Conservation (phyloP, 192 early-diverging fungal genomes). For the Entomortierella lignicola region DNA sequence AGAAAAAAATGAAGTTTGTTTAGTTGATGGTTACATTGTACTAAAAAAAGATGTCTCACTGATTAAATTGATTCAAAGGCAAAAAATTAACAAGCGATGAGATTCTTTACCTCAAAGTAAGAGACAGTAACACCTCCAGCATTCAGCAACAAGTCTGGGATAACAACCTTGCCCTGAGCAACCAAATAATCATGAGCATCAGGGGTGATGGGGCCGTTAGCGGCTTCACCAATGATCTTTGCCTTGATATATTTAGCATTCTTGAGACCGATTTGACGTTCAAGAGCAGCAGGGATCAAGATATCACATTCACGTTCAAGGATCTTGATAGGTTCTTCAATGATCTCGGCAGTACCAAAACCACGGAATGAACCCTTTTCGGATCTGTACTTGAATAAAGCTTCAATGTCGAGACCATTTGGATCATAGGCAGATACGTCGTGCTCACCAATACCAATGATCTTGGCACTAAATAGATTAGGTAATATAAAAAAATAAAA, state of each 20-base stretch:
- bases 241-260: slow-evolving; percentile 81
- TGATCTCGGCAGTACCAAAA: slow-evolving; percentile 68
- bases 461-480: too few relatives aligned
- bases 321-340: slow-evolving; percentile 65
- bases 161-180: slow-evolving; percentile 67
- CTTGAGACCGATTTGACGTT: slow-evolving; percentile 80
- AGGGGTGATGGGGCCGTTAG: slow-evolving; percentile 85
- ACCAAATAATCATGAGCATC: slow-evolving; percentile 76
- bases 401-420: slow-evolving; percentile 74
- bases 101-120: slow-evolving; percentile 59
- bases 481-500: too few relatives aligned
- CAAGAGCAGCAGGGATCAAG: slow-evolving; percentile 84
- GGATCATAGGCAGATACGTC: slow-evolving; percentile 74
- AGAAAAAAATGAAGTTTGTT: too few relatives aligned
- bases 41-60: too few relatives aligned
- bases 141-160: slow-evolving; percentile 84
- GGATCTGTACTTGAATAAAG: slow-evolving; percentile 69
- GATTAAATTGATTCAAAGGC: too few relatives aligned
- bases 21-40: too few relatives aligned
- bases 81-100: background rate
- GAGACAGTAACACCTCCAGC: slow-evolving; percentile 89
- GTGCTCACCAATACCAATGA: slow-evolving; percentile 79
- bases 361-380: slow-evolving; percentile 77
- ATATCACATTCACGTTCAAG: slow-evolving; percentile 86
- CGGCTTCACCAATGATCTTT: slow-evolving; percentile 85